phyloP scores from a whole-genome alignment of 2,329 filamentous ascomycete genomes.

The Trichophyton benhamiae region DNA sequence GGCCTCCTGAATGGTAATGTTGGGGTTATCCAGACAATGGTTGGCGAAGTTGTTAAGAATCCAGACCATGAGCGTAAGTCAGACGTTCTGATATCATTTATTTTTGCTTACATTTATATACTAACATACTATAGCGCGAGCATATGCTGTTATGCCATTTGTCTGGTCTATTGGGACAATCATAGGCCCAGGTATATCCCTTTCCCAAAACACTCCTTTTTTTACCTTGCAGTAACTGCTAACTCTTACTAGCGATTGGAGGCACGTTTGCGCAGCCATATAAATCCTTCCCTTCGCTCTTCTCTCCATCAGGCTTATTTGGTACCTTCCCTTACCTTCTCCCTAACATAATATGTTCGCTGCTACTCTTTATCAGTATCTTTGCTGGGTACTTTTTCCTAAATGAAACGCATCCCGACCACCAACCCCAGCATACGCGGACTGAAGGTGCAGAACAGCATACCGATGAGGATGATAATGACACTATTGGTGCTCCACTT shows the following conservation, averaged over 20 bases:
- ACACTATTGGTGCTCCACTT: slow-evolving; percentile 12
- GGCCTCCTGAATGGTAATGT: slow-evolving; percentile 83
- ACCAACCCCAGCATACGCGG: slow-evolving; percentile 42
- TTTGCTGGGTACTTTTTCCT: slow-evolving; percentile 67
- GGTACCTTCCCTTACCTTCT: slow-evolving; percentile 72
- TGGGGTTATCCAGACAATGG: slow-evolving; percentile 84
- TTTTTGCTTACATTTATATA: background rate
- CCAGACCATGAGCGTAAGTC: slow-evolving; percentile 61
- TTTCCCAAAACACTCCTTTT: background rate
- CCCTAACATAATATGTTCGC: slow-evolving; percentile 74
- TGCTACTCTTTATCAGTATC: slow-evolving; percentile 65
- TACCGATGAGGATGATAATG: slow-evolving; percentile 21
- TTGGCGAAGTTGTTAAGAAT: slow-evolving; percentile 83
- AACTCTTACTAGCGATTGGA: slow-evolving; percentile 51
- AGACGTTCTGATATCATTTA: background rate
- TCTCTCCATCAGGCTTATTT: slow-evolving; percentile 59
- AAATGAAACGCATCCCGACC: slow-evolving; percentile 79
- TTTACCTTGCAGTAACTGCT: background rate
- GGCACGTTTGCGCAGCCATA: slow-evolving; percentile 73
- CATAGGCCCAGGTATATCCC: slow-evolving; percentile 54
- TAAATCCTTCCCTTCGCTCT: slow-evolving; percentile 57
- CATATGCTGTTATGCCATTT: slow-evolving; percentile 88
- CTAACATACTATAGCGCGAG: slow-evolving; percentile 40
- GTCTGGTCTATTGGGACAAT: slow-evolving; percentile 81
- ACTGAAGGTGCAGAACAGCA: slow-evolving; percentile 43